phyloP scores from a whole-genome alignment of 306 rosid species.

The Trifolium fragiferum region DNA sequence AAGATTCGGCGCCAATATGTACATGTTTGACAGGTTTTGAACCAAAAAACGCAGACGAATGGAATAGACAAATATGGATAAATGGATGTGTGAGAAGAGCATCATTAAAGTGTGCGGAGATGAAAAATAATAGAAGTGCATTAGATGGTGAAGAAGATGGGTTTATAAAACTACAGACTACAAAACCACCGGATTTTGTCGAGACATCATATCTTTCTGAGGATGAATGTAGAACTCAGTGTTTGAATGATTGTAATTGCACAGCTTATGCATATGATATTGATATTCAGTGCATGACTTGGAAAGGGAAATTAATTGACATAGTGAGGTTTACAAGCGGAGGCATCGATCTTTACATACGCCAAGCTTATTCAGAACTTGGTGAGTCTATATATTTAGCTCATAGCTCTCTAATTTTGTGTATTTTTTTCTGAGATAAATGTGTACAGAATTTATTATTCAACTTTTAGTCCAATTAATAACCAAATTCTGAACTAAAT shows the following conservation, averaged over 20 bases:
- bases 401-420: too few species aligned
- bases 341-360: slow-evolving; percentile 40
- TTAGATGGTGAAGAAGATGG: slow-evolving; percentile 30
- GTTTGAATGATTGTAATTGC: slow-evolving; percentile 42
- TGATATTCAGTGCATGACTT: slow-evolving; percentile 31
- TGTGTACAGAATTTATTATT: background rate
- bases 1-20: slow-evolving; percentile 27
- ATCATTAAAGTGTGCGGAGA: slow-evolving; percentile 10
- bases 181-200: slow-evolving; percentile 46
- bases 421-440: background rate
- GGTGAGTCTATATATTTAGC: background rate
- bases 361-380: background rate
- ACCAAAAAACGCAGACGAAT: slow-evolving; percentile 39
- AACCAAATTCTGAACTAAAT: background rate
- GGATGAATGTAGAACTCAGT: slow-evolving; percentile 14
- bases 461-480: background rate
- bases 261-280: slow-evolving; percentile 36
- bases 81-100: slow-evolving; percentile 49
- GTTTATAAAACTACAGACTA: slow-evolving; percentile 33
- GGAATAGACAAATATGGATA: slow-evolving; percentile 42
- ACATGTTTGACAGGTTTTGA: slow-evolving; percentile 51
- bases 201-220: background rate
- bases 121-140: background rate
- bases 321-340: background rate
- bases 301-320: slow-evolving; percentile 41